Evolutionary conservation across 306 rosid genomes (phyloP).

Genomic region (Rubus idaeus): DNA sequence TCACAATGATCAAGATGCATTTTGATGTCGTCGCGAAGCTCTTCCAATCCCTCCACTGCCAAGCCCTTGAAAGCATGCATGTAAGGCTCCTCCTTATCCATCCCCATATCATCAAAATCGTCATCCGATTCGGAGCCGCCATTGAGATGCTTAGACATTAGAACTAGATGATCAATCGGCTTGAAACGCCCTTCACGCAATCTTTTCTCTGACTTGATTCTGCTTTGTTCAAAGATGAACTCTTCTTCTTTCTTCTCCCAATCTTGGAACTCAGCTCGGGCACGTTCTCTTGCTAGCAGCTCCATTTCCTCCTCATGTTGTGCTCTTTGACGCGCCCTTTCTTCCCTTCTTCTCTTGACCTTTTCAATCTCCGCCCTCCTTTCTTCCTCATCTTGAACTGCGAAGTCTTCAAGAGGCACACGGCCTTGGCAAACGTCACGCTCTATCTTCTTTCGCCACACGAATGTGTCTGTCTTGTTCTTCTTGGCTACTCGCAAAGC

Average conservation of each 20-base stretch:
- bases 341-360: conserved; percentile 95
- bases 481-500: background rate
- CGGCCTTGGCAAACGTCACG: conserved; percentile 75
- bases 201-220: conserved; percentile 89
- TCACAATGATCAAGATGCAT: conserved; percentile 89
- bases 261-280: conserved; percentile 94
- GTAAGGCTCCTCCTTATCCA: conserved; percentile 67
- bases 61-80: conserved; percentile 85
- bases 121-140: conserved; percentile 54
- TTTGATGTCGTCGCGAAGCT: conserved; percentile 91
- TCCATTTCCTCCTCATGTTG: conserved; percentile 98
- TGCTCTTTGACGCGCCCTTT: conserved; percentile 91
- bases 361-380: conserved; percentile 92
- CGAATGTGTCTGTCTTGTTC: conserved; percentile 37
- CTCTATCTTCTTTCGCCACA: conserved; percentile 95
- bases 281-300: conserved; percentile 87
- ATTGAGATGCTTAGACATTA: conserved; percentile 74
- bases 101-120: conserved; percentile 55
- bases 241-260: conserved; percentile 99
- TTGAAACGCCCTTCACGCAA: conserved; percentile 91
- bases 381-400: conserved; percentile 76
- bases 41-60: conserved; percentile 86
- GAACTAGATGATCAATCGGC: conserved; percentile 60
- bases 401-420: conserved; percentile 58
- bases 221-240: conserved; percentile 98